Conservation (phyloP, 78 protist species). For the Dictyostelium firmibasis region DNA sequence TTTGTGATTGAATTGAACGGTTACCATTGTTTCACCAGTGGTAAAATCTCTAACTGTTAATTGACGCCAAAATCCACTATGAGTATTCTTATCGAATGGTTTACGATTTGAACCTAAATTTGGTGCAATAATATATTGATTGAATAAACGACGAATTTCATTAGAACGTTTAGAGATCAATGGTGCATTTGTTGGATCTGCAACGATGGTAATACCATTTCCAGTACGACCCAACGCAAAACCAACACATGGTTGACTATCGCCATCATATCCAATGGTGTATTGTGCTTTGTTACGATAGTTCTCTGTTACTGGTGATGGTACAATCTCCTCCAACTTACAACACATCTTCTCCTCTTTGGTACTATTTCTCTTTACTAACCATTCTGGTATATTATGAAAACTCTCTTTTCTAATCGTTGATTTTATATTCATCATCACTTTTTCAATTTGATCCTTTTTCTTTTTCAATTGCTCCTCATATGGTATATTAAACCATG, state of each 20-base stretch:
- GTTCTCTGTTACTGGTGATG: conserved; percentile 11
- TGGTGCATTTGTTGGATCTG: conserved; percentile 35
- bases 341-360: not conserved
- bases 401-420: conserved; percentile 6
- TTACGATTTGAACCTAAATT: not conserved
- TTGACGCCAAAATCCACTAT: conserved; percentile 84
- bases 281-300: conserved; percentile 63
- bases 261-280: conserved; percentile 37
- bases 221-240: conserved; percentile 73
- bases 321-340: conserved; percentile 38
- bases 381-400: conserved; percentile 22
- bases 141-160: conserved; percentile 17
- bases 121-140: not conserved
- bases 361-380: not conserved
- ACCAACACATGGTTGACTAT: conserved; percentile 50
- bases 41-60: conserved; percentile 63
- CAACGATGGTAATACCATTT: conserved; percentile 55
- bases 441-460: not conserved
- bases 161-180: conserved; percentile 31
- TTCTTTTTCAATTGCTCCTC: conserved; percentile 52
- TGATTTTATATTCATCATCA: not conserved
- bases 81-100: conserved; percentile 63
- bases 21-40: conserved; percentile 80
- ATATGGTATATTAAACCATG: conserved; percentile 59
- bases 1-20: conserved; percentile 47